phyloP scores from a whole-genome alignment of 2,329 filamentous ascomycete genomes.

The Aspergillus fumigatiaffinis region DNA sequence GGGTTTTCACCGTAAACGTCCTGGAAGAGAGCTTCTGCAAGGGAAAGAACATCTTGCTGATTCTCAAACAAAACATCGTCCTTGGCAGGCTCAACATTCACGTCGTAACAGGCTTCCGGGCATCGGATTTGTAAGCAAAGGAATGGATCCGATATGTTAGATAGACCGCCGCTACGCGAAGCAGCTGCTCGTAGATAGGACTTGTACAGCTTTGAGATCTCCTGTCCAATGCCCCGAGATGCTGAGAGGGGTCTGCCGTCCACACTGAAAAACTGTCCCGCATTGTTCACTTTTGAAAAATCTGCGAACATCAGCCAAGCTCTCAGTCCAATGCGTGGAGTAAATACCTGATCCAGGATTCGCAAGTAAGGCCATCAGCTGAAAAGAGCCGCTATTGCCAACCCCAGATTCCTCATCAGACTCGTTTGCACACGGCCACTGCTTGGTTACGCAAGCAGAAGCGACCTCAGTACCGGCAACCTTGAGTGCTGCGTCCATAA shows the following conservation, averaged over 20 bases:
- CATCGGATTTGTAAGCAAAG: slow-evolving; percentile 54
- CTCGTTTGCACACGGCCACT: slow-evolving; percentile 25
- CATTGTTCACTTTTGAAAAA: slow-evolving; percentile 28
- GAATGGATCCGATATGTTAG: slow-evolving; percentile 50
- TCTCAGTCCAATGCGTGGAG: background rate
- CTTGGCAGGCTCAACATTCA: slow-evolving; percentile 61
- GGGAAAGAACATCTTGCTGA: slow-evolving; percentile 37
- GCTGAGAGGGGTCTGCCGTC: slow-evolving; percentile 55
- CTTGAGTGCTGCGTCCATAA: slow-evolving; percentile 54
- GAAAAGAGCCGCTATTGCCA: slow-evolving; percentile 29
- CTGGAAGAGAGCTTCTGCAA: slow-evolving; percentile 39
- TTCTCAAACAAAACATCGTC: slow-evolving; percentile 60
- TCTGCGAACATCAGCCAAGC: slow-evolving; percentile 31
- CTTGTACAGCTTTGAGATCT: slow-evolving; percentile 51
- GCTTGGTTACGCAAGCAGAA: slow-evolving; percentile 44
- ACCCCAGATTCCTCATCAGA: background rate
- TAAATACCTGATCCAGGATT: slow-evolving; percentile 37
- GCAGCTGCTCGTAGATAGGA: slow-evolving; percentile 42
- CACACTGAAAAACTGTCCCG: slow-evolving; percentile 52
- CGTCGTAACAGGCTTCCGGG: slow-evolving; percentile 54
- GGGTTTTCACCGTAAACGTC: slow-evolving; percentile 10
- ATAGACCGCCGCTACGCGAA: slow-evolving; percentile 15
- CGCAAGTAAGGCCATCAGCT: slow-evolving; percentile 49
- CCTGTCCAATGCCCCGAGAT: slow-evolving; percentile 49
- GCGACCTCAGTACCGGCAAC: slow-evolving; percentile 53